Percentiles rank a stretch among this genome's conserved stretches.
Evolutionary conservation across 2,329 filamentous ascomycete genomes (phyloP).

Genomic region (Mollisia scopiformis): DNA sequence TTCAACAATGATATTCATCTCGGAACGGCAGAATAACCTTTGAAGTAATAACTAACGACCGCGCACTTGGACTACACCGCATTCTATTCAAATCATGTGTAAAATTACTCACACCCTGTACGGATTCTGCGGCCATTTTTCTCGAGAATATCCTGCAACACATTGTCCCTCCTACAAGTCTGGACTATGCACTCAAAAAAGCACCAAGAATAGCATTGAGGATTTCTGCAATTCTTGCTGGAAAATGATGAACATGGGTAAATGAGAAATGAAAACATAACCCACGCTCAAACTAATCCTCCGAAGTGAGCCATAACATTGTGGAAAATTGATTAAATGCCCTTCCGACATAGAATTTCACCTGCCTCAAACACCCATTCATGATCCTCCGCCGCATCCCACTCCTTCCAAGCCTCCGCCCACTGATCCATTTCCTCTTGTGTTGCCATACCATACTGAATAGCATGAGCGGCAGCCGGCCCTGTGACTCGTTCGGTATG

Average conservation of each 20-base stretch:
- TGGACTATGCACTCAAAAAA: background rate
- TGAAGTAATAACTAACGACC: background rate
- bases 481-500: conserved; percentile 30
- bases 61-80: background rate
- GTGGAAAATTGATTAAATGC: too few species aligned
- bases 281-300: too few species aligned
- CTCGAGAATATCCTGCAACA: background rate
- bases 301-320: too few species aligned
- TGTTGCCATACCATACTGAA: conserved; percentile 38
- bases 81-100: background rate
- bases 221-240: background rate
- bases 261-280: too few species aligned
- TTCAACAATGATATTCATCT: background rate
- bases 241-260: background rate
- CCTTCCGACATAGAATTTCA: conserved; percentile 18
- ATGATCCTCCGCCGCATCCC: conserved; percentile 22
- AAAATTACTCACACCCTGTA: background rate
- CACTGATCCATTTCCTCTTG: conserved; percentile 38
- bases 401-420: conserved; percentile 39
- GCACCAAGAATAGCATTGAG: background rate
- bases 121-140: background rate
- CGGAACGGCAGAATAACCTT: background rate
- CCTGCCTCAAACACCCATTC: conserved; percentile 13
- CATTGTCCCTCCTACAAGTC: background rate
- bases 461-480: conserved; percentile 34